Evolutionary conservation across 1,139 yeast genomes (phyloP), one percentile per base, ranked within the genome.

Genomic region (Geotrichum cucujoidarum): DNA sequence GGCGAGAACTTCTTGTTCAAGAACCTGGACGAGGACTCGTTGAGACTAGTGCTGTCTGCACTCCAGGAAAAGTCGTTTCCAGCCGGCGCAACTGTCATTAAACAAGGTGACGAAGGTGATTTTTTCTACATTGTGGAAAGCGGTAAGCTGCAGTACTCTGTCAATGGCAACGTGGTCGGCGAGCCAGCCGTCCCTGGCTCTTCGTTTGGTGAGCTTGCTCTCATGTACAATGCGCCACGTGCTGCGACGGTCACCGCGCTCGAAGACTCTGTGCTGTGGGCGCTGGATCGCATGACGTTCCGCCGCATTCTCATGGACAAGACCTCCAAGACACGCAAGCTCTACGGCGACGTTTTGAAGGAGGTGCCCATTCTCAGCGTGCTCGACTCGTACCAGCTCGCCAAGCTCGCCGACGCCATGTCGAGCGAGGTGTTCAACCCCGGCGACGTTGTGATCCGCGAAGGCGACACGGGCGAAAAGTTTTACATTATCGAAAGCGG

Each of bases 51-150:
- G 37, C 78, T 92, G 47, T 78, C 80, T 57, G 95, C 97, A 17
- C 74, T 92, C 56, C 79, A 83, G 57, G 92, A 85, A 62, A 85
- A 84, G 60, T 68, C 69, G 43, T 79, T 81, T 44, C 61, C 75
- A 5, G 73, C 77, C 50, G 85, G 80, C 49, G 70, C 79, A 10
- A 81, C 79, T 57, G 83, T 92, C 55, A 90, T 92, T 61, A 78
- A 73, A 57, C 97, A 92, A 69, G 98, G 98, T 48, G 97, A 89
- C 62, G 96, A 88, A 64, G 98, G 98, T 57, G 97, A 92, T 67
- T 92, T 73, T 66, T 89, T 92, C 65, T 92, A 90, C 67, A 82
- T 92, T 47, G 81, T 92, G 52, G 97, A 92, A 68, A 67, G 72
- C 11, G 98, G 98, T 47, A 69, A 76, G 1, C 97, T 92, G 47